Evolutionary conservation across 306 rosid genomes (phyloP).

Genomic region (Prunus davidiana): DNA sequence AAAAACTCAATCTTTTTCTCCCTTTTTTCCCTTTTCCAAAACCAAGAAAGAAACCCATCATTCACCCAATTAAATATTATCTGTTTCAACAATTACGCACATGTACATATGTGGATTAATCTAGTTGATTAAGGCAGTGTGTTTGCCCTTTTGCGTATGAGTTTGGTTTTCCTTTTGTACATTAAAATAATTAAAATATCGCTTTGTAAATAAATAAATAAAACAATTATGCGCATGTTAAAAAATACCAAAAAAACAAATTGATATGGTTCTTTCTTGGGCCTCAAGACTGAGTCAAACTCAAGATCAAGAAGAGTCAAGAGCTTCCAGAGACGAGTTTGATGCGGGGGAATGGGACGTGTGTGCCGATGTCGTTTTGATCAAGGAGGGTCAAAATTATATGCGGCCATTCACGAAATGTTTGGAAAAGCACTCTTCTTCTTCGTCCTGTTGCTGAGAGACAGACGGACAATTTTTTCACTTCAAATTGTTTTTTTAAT

Average conservation of each 20-base stretch:
- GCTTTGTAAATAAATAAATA: too few relatives aligned
- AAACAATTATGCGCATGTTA: not conserved
- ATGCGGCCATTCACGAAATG: not conserved
- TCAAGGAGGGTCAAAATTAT: not conserved
- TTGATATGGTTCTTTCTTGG: not conserved
- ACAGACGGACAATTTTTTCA: too few relatives aligned
- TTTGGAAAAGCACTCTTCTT: not conserved
- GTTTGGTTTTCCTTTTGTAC: too few relatives aligned
- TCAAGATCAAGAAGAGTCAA: not conserved
- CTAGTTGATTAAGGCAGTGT: too few relatives aligned
- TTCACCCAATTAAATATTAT: not conserved
- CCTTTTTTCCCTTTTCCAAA: not conserved
- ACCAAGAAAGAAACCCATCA: conserved; percentile 1
- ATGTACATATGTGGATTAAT: not conserved
- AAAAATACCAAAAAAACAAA: not conserved
- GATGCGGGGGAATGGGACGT: not conserved
- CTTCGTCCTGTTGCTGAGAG: not conserved
- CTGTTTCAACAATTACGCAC: not conserved
- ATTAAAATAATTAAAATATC: too few relatives aligned
- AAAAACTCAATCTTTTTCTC: too few relatives aligned
- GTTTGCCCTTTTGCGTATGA: too few relatives aligned
- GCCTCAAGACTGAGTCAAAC: not conserved
- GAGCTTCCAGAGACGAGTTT: not conserved
- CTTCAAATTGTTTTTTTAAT: not conserved
- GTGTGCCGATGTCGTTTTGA: not conserved